Evolutionary conservation across 352 stramenopile genomes (phyloP), one percentile per base, ranked within the genome.

Genomic region (Phytophthora parvispora): DNA sequence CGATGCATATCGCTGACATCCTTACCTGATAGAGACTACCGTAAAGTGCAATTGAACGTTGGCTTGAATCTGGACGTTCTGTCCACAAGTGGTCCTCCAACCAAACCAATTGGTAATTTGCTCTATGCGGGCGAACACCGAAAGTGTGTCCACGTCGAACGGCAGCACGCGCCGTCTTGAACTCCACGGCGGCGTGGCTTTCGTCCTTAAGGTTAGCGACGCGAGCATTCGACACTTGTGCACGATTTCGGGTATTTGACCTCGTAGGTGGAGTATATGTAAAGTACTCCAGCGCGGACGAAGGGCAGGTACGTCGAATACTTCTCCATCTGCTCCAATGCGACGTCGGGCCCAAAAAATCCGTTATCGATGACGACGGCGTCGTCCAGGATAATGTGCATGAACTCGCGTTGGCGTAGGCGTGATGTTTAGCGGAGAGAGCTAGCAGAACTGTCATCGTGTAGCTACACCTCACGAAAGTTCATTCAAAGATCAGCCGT

Each of bases 301-400:
- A 61, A 51, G n/a, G 43, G 62, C 12, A 69, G 18, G 16, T 51
- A 63, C 6, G 43, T 69, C 20, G 61, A 69, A 25, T 59, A 63
- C 6, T 20, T 58, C 22, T 50, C 27, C 5, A 57, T 38, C 24
- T 69, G 61, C 15, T 69, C 40, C 25, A 31, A 31, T 15, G 63
- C 38, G 10, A 56, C 47, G 3, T 58, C 28, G 9, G 32, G 40
- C 8, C 52, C 61, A 22, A 28, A 52, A 2, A 63, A 24, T 4
- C 18, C 53, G n/a, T 57, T 64, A 24, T 52, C 62, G 10, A 69
- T 29, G 4, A 57, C 53, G 15, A 64, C 43, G 3, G 22, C 36
- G 6, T 52, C 2, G 36, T 69, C 53, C 43, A 69, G 58, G 2
- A 45, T 47, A 20, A 13, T 38, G 52, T 48, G 20, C 9, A 69